Evolutionary conservation across 768 basidiomycete genomes (phyloP).

Genomic region (Agrocybe pediades): DNA sequence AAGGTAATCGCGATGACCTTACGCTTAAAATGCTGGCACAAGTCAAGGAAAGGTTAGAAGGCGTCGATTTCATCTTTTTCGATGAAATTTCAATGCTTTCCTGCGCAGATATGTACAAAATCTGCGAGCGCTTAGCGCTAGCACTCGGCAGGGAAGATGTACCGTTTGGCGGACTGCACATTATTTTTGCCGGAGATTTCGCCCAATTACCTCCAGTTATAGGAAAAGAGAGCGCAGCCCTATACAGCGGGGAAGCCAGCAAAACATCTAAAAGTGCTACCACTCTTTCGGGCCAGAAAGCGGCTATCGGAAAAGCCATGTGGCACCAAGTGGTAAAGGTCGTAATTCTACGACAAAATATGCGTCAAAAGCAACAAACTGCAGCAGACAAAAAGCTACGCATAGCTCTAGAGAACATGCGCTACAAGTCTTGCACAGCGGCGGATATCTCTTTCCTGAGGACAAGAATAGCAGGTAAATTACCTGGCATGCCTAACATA

Average conservation of each 20-base stretch:
- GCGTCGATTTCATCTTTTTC: conserved; percentile 40
- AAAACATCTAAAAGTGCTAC: not conserved
- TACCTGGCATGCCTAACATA: conserved; percentile 9
- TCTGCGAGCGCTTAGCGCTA: conserved; percentile 21
- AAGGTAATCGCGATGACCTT: not conserved
- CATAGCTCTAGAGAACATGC: conserved; percentile 35
- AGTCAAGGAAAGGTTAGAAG: conserved; percentile 18
- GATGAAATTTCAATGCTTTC: conserved; percentile 47
- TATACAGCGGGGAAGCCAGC: conserved; percentile 7
- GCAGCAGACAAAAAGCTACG: conserved; percentile 27
- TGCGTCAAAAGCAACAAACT: conserved; percentile 28
- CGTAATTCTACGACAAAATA: conserved; percentile 35
- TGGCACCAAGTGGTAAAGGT: conserved; percentile 36
- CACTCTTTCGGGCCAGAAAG: conserved; percentile 15
- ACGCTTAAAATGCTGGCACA: not conserved
- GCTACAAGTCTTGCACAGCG: conserved; percentile 38
- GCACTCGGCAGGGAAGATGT: conserved; percentile 15
- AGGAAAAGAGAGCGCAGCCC: conserved; percentile 16
- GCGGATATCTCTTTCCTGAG: conserved; percentile 36
- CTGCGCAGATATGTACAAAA: conserved; percentile 27
- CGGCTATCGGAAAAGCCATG: conserved; percentile 27
- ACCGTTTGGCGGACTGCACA: conserved; percentile 37
- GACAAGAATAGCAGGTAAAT: conserved; percentile 19
- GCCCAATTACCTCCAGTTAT: conserved; percentile 40
- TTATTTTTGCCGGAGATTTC: conserved; percentile 48